Percentiles rank a stretch among this genome's conserved stretches.
phyloP scores from a whole-genome alignment of 768 basidiomycete genomes.

The Gymnopilus dilepis region DNA sequence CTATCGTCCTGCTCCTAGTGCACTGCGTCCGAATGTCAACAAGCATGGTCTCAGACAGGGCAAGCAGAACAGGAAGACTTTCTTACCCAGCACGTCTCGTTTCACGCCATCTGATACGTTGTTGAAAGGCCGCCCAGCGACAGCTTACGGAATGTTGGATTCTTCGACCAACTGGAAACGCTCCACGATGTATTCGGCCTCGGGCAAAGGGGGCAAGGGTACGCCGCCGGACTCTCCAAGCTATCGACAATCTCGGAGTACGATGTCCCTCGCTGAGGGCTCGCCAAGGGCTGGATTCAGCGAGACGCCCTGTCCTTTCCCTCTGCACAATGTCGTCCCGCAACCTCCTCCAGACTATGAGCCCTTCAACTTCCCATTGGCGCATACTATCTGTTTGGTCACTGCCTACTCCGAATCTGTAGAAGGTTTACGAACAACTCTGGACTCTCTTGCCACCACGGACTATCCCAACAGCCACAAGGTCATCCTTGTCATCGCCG shows the following conservation, averaged over 20 bases:
- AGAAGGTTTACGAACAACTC: slow-evolving; percentile 93
- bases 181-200: slow-evolving; percentile 54
- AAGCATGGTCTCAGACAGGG: slow-evolving; percentile 62
- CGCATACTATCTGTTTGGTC: slow-evolving; percentile 93
- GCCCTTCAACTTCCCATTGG: slow-evolving; percentile 95
- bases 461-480: slow-evolving; percentile 99
- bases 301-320: slow-evolving; percentile 90
- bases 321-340: slow-evolving; percentile 85
- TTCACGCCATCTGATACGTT: slow-evolving; percentile 77
- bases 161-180: slow-evolving; percentile 64
- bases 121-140: slow-evolving; percentile 61
- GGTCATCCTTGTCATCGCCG: slow-evolving; percentile 91
- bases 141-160: slow-evolving; percentile 72
- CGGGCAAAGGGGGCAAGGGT: slow-evolving; percentile 51
- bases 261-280: slow-evolving; percentile 72
- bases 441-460: slow-evolving; percentile 98
- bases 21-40: slow-evolving; percentile 87
- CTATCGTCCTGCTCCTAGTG: slow-evolving; percentile 88
- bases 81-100: slow-evolving; percentile 72
- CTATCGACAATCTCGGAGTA: slow-evolving; percentile 79
- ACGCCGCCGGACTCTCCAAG: slow-evolving; percentile 77
- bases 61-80: slow-evolving; percentile 61
- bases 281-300: slow-evolving; percentile 51
- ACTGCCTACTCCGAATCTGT: slow-evolving; percentile 98
- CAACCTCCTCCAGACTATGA: slow-evolving; percentile 92